Evolutionary conservation across 768 basidiomycete genomes (phyloP).

Genomic region (Ramaria sp.): DNA sequence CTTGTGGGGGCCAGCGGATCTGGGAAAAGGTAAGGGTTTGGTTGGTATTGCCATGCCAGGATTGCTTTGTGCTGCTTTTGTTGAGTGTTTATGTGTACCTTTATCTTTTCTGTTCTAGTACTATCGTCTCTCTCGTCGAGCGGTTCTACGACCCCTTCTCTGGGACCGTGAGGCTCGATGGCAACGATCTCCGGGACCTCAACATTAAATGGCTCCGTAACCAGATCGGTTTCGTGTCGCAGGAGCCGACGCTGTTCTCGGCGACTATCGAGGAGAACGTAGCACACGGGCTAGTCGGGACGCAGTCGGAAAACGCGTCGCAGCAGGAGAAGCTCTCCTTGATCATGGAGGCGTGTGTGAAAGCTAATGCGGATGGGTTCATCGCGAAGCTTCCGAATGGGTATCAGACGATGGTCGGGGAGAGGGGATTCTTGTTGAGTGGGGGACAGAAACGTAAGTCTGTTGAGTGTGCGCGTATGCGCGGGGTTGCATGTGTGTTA

Average conservation of each 20-base stretch:
- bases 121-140: too few relatives aligned
- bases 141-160: too few relatives aligned
- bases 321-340: conserved; percentile 67
- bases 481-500: too few relatives aligned
- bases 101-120: too few relatives aligned
- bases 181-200: too few relatives aligned
- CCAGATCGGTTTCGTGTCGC: conserved; percentile 82
- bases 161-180: too few relatives aligned
- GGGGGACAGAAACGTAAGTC: conserved; percentile 66
- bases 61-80: too few relatives aligned
- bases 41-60: too few relatives aligned
- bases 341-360: conserved; percentile 77
- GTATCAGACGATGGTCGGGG: conserved; percentile 83
- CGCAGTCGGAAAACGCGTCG: conserved; percentile 48
- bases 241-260: conserved; percentile 80
- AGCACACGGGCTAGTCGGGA: conserved; percentile 64
- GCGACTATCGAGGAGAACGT: conserved; percentile 78
- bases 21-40: conserved; percentile 45
- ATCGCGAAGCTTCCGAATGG: conserved; percentile 69
- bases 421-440: conserved; percentile 75
- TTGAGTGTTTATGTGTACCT: too few relatives aligned
- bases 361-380: conserved; percentile 87
- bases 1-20: conserved; percentile 74
- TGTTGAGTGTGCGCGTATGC: not conserved
- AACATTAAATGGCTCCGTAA: conserved; percentile 58